Conservation (phyloP, 768 basidiomycete species). For the Lentinula edodes region DNA sequence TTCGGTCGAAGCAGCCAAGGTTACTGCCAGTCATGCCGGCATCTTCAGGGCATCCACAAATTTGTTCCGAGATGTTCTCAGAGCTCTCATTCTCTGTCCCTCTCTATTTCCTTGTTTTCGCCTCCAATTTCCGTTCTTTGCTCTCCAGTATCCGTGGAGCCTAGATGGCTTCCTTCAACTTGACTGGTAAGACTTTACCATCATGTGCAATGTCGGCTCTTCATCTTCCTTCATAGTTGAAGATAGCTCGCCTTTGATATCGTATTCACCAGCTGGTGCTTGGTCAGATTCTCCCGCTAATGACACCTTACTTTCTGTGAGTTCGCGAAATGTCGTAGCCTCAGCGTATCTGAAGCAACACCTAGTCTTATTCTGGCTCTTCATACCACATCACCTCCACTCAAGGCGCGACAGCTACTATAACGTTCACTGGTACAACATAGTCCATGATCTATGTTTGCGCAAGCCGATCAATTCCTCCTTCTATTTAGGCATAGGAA, state of each 20-base stretch:
- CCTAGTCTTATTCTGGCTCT: slow-evolving; percentile 36
- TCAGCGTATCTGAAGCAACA: neutral
- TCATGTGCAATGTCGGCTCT: neutral
- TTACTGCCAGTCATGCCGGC: neutral
- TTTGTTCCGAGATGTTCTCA: neutral
- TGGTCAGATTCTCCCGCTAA: slow-evolving; percentile 41
- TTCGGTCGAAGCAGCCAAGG: neutral
- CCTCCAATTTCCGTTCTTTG: slow-evolving; percentile 10
- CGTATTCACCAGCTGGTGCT: slow-evolving; percentile 42
- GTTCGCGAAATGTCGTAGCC: slow-evolving; percentile 7
- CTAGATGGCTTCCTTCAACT: slow-evolving; percentile 45
- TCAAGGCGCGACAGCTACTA: slow-evolving; percentile 42
- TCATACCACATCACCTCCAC: slow-evolving; percentile 39
- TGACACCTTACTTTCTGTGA: slow-evolving; percentile 33
- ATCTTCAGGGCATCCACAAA: neutral
- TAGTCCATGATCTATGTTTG: neutral
- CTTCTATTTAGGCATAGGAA: slow-evolving; percentile 36
- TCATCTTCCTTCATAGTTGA: slow-evolving; percentile 33
- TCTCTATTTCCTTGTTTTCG: slow-evolving; percentile 7
- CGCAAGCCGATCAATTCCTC: neutral
- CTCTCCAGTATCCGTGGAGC: slow-evolving; percentile 20
- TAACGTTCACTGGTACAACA: slow-evolving; percentile 44
- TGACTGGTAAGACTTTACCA: slow-evolving; percentile 27
- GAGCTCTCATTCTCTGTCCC: slow-evolving; percentile 10
- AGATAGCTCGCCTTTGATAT: slow-evolving; percentile 50